phyloP scores from a whole-genome alignment of 257 asterid species.

The Nicotiana tomentosiformis region DNA sequence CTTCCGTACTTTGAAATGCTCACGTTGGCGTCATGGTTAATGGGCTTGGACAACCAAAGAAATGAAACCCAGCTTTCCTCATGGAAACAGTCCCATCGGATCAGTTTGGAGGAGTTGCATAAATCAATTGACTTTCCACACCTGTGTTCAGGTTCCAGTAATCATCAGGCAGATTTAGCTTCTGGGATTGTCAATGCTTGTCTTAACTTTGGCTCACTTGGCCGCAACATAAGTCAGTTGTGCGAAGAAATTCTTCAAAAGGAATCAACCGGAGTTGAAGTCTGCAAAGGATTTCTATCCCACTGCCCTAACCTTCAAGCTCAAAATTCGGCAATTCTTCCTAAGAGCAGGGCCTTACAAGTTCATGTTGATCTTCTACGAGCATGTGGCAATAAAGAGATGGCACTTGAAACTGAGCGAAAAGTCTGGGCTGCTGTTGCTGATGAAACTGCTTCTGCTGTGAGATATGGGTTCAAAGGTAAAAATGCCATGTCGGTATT shows the following conservation, averaged over 20 bases:
- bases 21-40: constrained; percentile 75
- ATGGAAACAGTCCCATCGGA: constrained; percentile 66
- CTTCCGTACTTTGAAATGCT: constrained; percentile 75
- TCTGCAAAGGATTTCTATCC: constrained; percentile 55
- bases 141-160: constrained; percentile 72
- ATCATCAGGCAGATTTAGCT: constrained; percentile 86
- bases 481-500: not conserved
- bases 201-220: constrained; percentile 80
- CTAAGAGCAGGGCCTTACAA: constrained; percentile 87
- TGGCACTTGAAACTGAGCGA: constrained; percentile 61
- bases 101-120: constrained; percentile 92
- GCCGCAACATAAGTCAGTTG: constrained; percentile 75
- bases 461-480: constrained; percentile 85
- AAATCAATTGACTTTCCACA: constrained; percentile 68
- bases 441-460: constrained; percentile 91
- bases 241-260: constrained; percentile 80
- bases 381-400: constrained; percentile 53
- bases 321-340: constrained; percentile 81
- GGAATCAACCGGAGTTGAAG: constrained; percentile 50
- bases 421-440: constrained; percentile 84
- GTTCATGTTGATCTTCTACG: constrained; percentile 79
- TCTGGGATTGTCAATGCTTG: constrained; percentile 74
- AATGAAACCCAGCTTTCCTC: constrained; percentile 31
- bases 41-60: constrained; percentile 58
- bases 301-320: constrained; percentile 45